phyloP scores from a whole-genome alignment of 1,284 basidiomycete genomes.

The Ustilago nuda region DNA sequence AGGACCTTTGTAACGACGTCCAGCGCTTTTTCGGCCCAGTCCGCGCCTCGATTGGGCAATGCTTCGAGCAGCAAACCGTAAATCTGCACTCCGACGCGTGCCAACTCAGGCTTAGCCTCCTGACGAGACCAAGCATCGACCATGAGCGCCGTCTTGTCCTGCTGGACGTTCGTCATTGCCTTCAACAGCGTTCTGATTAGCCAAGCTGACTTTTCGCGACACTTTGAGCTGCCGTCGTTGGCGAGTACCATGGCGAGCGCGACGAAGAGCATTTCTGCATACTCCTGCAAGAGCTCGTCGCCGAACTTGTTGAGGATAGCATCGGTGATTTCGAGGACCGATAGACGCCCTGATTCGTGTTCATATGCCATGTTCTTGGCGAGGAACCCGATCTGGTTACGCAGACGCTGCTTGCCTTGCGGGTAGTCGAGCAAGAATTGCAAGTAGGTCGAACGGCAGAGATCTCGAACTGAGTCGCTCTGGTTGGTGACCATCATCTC shows the following conservation, averaged over 20 bases:
- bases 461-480: constrained; percentile 88
- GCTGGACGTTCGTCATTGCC: constrained; percentile 77
- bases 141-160: constrained; percentile 77
- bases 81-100: constrained; percentile 79
- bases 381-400: constrained; percentile 89
- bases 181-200: constrained; percentile 82
- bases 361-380: constrained; percentile 93
- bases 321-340: constrained; percentile 88
- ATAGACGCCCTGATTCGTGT: constrained; percentile 88
- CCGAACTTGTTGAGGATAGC: constrained; percentile 90
- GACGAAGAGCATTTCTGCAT: constrained; percentile 90
- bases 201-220: constrained; percentile 85
- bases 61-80: constrained; percentile 72
- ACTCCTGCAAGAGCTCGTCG: constrained; percentile 79
- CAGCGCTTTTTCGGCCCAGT: constrained; percentile 43
- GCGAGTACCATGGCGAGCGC: constrained; percentile 91
- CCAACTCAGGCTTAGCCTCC: constrained; percentile 75
- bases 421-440: constrained; percentile 98
- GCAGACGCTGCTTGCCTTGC: constrained; percentile 90
- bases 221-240: constrained; percentile 90
- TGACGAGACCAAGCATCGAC: constrained; percentile 82
- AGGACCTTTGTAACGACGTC: constrained; percentile 36
- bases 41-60: constrained; percentile 20
- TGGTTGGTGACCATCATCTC: constrained; percentile 95
- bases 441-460: constrained; percentile 86